Evolutionary conservation across 805 yeast species (phyloP).

Genomic region (Hermanozyma aechmeae): DNA sequence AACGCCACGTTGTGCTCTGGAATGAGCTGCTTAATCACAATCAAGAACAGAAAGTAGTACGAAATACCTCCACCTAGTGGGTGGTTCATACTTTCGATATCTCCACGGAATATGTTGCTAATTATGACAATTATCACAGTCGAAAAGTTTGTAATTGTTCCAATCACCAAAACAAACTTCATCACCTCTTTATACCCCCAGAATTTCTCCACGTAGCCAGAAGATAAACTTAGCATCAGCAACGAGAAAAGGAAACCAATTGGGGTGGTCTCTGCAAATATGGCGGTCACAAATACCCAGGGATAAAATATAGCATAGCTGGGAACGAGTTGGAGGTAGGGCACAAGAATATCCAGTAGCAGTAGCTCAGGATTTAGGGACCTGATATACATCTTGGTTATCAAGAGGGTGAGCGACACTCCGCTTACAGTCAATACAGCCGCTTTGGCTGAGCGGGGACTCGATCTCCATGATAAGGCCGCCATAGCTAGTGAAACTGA

Average conservation of each 20-base stretch:
- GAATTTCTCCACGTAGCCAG: slow-evolving; percentile 40
- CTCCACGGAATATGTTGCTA: slow-evolving; percentile 24
- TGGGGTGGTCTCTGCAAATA: slow-evolving; percentile 52
- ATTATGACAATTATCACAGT: slow-evolving; percentile 37
- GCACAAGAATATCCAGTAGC: slow-evolving; percentile 42
- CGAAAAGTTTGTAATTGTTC: slow-evolving; percentile 45
- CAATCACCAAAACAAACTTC: slow-evolving; percentile 41
- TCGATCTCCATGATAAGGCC: too few species aligned
- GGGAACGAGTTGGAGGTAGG: slow-evolving; percentile 59
- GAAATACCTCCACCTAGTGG: slow-evolving; percentile 48
- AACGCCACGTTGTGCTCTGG: slow-evolving; percentile 48
- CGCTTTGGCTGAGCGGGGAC: too few species aligned
- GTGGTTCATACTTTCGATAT: slow-evolving; percentile 25
- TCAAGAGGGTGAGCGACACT: too few species aligned
- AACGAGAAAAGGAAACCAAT: slow-evolving; percentile 35
- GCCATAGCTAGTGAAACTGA: too few species aligned
- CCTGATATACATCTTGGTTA: too few species aligned
- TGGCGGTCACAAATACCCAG: slow-evolving; percentile 54
- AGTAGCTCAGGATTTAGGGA: too few species aligned
- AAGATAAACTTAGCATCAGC: slow-evolving; percentile 26
- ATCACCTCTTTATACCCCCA: slow-evolving; percentile 46
- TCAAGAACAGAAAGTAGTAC: slow-evolving; percentile 44
- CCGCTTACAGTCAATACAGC: too few species aligned
- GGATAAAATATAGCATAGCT: slow-evolving; percentile 45
- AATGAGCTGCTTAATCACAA: slow-evolving; percentile 47